Percentiles rank a stretch among this genome's conserved stretches.
Evolutionary conservation across 345 rosid genomes (phyloP).

Genomic region (Noccaea bulbosa): DNA sequence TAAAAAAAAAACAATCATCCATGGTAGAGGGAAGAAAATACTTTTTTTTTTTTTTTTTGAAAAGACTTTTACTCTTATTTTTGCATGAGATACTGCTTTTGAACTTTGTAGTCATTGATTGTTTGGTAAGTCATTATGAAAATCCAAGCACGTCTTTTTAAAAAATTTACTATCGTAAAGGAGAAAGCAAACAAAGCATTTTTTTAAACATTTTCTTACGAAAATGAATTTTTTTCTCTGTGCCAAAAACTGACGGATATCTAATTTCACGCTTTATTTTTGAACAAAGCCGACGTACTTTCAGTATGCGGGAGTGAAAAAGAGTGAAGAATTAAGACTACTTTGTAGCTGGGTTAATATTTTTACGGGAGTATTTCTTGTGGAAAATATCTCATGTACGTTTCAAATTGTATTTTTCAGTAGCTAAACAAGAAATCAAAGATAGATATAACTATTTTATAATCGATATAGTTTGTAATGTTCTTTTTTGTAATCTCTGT

Average conservation of each 20-base stretch:
- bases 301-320: not conserved
- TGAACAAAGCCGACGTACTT: conserved; percentile 3
- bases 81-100: conserved; percentile 29
- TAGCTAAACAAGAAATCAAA: no score
- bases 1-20: conserved; percentile 12
- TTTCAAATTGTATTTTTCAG: no score
- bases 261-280: not conserved
- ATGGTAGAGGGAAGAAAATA: not conserved
- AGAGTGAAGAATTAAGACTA: not conserved
- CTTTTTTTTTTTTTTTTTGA: no score
- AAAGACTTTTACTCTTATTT: conserved; percentile 12
- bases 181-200: conserved; percentile 8
- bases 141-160: not conserved
- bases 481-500: no score
- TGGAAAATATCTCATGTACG: not conserved
- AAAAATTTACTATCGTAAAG: not conserved
- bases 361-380: not conserved
- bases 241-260: no score
- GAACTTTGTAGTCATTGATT: conserved; percentile 13
- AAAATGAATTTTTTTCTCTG: no score
- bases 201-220: not conserved
- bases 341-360: not conserved
- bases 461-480: no score
- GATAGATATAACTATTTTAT: no score
- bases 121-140: conserved; percentile 29